These are phyloP conservation scores for Teunomyces gatunensis DNA, from an alignment of 805 yeast genomes.

Conservation along the genomic window DNA sequence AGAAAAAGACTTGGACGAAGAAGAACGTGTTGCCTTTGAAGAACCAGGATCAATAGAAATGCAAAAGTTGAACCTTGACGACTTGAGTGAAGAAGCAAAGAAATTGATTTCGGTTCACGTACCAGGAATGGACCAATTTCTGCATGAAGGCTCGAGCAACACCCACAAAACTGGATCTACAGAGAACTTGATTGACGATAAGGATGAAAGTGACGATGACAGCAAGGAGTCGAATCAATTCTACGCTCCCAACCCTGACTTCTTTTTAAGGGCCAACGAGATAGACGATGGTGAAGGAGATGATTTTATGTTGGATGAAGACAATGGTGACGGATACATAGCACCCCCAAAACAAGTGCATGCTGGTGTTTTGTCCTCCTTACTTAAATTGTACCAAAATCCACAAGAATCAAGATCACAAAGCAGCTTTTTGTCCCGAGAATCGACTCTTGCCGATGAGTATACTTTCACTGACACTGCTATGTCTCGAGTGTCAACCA, in stretches of 20 bases:
- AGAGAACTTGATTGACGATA: conserved; percentile 1
- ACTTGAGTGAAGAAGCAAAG: conserved; percentile 51
- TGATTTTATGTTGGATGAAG: conserved; percentile 29
- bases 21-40: conserved; percentile 15
- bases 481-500: not conserved
- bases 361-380: conserved; percentile 82
- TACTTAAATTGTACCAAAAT: conserved; percentile 66
- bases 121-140: conserved; percentile 13
- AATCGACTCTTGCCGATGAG: conserved; percentile 21
- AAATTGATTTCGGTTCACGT: conserved; percentile 52
- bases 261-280: conserved; percentile 27
- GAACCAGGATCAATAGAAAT: conserved; percentile 43
- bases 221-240: conserved; percentile 12
- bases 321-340: conserved; percentile 31
- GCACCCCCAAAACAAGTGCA: conserved; percentile 56
- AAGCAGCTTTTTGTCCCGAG: conserved; percentile 22
- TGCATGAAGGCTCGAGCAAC: not conserved
- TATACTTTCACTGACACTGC: conserved; percentile 7
- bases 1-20: conserved; percentile 21
- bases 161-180: not conserved
- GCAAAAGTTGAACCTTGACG: conserved; percentile 40
- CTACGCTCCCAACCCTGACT: conserved; percentile 46
- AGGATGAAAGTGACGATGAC: not conserved
- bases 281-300: conserved; percentile 27
- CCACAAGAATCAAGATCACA: conserved; percentile 30